A percentile compares a stretch with the other conserved stretches of the same genome.
phyloP scores from a whole-genome alignment of 805 yeast genomes.

The Kodamaea restingae region DNA sequence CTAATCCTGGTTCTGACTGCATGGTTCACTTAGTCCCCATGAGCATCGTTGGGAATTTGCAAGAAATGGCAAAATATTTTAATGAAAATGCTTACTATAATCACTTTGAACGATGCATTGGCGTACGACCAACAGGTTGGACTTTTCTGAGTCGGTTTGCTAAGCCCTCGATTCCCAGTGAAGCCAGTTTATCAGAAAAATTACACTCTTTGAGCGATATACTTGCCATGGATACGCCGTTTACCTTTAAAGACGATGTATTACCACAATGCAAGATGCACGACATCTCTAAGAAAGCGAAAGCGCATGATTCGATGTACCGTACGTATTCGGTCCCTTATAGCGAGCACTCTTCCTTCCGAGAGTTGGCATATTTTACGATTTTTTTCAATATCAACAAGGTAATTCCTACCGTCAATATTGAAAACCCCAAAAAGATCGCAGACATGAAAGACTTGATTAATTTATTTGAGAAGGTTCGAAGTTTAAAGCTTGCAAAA shows the following conservation, averaged over 20 bases:
- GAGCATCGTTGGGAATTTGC: constrained; percentile 46
- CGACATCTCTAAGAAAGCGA: constrained; percentile 15
- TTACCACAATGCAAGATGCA: constrained; percentile 23
- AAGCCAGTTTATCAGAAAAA: neutral
- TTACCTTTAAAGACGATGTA: constrained; percentile 26
- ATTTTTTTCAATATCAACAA: constrained; percentile 44
- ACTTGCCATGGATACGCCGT: constrained; percentile 15
- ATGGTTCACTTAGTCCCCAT: constrained; percentile 68
- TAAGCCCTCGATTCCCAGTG: constrained; percentile 2
- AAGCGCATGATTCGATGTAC: constrained; percentile 22
- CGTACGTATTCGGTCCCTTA: constrained; percentile 73
- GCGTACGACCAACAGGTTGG: constrained; percentile 91
- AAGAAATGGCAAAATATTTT: constrained; percentile 47
- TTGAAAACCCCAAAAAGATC: constrained; percentile 23
- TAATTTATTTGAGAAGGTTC: constrained; percentile 24
- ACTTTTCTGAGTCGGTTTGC: constrained; percentile 36
- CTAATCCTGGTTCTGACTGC: constrained; percentile 38
- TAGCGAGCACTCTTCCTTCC: constrained; percentile 88
- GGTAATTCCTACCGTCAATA: constrained; percentile 78
- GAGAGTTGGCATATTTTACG: constrained; percentile 70
- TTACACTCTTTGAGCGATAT: constrained; percentile 2
- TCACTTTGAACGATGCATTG: constrained; percentile 60
- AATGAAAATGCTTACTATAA: constrained; percentile 39
- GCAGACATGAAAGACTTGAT: constrained; percentile 32
- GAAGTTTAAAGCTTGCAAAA: constrained; percentile 13